A percentile compares a stretch with the other conserved stretches of the same genome.
Evolutionary conservation across 495 filamentous ascomycete species (phyloP).

Genomic region (Hypoxylon perforatum): DNA sequence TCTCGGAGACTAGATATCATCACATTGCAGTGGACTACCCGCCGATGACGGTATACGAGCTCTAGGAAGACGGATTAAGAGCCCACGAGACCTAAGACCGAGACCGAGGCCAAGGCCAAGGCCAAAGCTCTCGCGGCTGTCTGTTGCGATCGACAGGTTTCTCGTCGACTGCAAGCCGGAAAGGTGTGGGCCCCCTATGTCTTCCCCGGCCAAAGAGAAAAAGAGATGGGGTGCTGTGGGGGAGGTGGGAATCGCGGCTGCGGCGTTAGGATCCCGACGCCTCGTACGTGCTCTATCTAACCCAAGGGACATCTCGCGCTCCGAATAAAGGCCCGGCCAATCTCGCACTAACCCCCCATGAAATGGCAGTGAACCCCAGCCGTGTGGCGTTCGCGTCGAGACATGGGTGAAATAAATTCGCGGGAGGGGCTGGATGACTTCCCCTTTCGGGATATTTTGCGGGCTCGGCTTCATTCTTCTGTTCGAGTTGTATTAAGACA

Average conservation of each 20-base stretch:
- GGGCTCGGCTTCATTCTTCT: slow-evolving; percentile 4
- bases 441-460: slow-evolving; percentile 9
- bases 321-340: slow-evolving; percentile 18
- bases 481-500: slow-evolving; percentile 3
- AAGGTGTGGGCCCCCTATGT: slow-evolving; percentile 17
- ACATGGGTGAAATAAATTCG: slow-evolving; percentile 20
- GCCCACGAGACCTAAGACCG: slow-evolving; percentile 7
- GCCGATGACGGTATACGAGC: slow-evolving; percentile 26
- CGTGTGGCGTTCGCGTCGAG: slow-evolving; percentile 28
- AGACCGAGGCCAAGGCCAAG: slow-evolving; percentile 9
- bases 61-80: slow-evolving; percentile 16
- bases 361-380: slow-evolving; percentile 10
- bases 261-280: slow-evolving; percentile 37
- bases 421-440: slow-evolving; percentile 15
- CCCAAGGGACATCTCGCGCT: slow-evolving; percentile 5
- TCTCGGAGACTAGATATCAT: slow-evolving; percentile 17
- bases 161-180: slow-evolving; percentile 26
- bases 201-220: slow-evolving; percentile 3
- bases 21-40: slow-evolving; percentile 19
- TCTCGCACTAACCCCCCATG: slow-evolving; percentile 17
- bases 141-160: slow-evolving; percentile 20
- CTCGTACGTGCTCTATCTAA: slow-evolving; percentile 26
- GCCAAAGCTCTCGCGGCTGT: slow-evolving; percentile 8
- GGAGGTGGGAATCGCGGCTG: slow-evolving; percentile 19
- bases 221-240: slow-evolving; percentile 17